Evolutionary conservation across 2,329 filamentous ascomycete genomes (phyloP).

Genomic region (Trichoderma cornu-damae): DNA sequence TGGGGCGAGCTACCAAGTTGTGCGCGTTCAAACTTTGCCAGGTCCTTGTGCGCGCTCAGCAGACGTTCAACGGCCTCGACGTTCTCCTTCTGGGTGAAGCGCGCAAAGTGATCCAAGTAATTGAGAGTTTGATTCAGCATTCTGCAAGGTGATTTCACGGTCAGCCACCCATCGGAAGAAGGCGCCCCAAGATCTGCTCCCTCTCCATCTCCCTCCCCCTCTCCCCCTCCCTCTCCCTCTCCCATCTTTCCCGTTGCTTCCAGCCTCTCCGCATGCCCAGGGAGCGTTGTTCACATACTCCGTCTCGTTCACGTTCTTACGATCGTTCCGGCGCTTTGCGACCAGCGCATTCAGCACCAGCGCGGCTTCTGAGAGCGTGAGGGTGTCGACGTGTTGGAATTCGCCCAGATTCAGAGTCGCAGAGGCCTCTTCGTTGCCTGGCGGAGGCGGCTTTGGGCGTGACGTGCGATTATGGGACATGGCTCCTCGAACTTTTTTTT

Average conservation of each 20-base stretch:
- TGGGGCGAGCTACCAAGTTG: conserved; percentile 64
- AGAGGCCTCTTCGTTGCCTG: conserved; percentile 83
- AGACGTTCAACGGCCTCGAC: conserved; percentile 90
- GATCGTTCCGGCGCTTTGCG: conserved; percentile 70
- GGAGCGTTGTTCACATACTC: conserved; percentile 52
- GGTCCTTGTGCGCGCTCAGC: conserved; percentile 69
- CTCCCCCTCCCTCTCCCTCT: neutral
- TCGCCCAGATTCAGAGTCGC: conserved; percentile 81
- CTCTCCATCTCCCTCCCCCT: neutral
- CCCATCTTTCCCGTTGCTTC: neutral
- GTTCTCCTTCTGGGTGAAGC: conserved; percentile 93
- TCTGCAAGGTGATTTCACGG: conserved; percentile 34
- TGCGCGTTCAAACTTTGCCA: conserved; percentile 89
- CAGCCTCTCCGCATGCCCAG: neutral
- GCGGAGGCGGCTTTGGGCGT: conserved; percentile 61
- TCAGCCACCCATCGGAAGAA: neutral
- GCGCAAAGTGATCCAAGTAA: conserved; percentile 90
- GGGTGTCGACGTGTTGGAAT: conserved; percentile 84
- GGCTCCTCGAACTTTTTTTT: neutral
- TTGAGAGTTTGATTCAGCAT: conserved; percentile 83
- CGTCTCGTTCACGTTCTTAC: conserved; percentile 77
- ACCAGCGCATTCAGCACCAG: conserved; percentile 88
- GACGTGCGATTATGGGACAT: conserved; percentile 40
- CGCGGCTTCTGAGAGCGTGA: conserved; percentile 87
- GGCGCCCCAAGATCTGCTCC: neutral